phyloP scores from a whole-genome alignment of 1,284 basidiomycete species.

The Melanopsichium pennsylvanicum region DNA sequence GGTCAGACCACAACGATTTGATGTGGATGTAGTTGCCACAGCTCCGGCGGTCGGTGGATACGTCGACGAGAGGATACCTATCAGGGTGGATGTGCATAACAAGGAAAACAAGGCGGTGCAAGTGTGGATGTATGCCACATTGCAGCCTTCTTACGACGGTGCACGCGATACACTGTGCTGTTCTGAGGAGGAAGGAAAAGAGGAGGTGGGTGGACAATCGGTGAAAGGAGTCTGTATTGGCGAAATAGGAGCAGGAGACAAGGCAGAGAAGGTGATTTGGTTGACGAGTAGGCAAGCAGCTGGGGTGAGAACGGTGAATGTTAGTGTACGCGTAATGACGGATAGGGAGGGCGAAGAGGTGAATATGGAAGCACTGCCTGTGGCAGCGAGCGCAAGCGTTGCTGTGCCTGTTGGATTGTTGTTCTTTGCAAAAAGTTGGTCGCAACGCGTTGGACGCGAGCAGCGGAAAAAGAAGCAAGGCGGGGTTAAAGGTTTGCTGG shows the following conservation, averaged over 20 bases:
- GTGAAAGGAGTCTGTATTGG: neutral
- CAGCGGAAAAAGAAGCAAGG: neutral
- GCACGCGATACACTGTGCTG: conserved; percentile 7
- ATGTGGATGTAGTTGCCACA: conserved; percentile 5
- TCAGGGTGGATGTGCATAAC: conserved; percentile 22
- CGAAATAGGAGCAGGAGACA: conserved; percentile 1
- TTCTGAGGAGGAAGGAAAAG: neutral
- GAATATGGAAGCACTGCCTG: conserved; percentile 2
- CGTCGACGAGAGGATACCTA: conserved; percentile 25
- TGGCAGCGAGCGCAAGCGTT: conserved; percentile 3
- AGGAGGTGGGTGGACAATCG: neutral
- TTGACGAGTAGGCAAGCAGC: conserved; percentile 7
- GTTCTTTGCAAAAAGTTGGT: conserved; percentile 11
- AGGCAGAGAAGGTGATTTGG: conserved; percentile 5
- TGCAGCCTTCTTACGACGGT: conserved; percentile 37
- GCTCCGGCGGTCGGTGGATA: neutral
- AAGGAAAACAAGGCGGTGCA: conserved; percentile 4
- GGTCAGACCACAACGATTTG: conserved; percentile 9
- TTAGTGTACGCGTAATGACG: neutral
- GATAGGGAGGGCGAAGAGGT: neutral
- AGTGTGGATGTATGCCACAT: conserved; percentile 9
- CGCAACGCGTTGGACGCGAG: neutral
- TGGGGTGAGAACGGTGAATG: conserved; percentile 11
- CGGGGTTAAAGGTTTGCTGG: conserved; percentile 8
- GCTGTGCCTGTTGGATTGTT: neutral